Evolutionary conservation across 805 yeast species (phyloP), one percentile per base, ranked within the genome.

Genomic region (Wickerhamiella dianesei): DNA sequence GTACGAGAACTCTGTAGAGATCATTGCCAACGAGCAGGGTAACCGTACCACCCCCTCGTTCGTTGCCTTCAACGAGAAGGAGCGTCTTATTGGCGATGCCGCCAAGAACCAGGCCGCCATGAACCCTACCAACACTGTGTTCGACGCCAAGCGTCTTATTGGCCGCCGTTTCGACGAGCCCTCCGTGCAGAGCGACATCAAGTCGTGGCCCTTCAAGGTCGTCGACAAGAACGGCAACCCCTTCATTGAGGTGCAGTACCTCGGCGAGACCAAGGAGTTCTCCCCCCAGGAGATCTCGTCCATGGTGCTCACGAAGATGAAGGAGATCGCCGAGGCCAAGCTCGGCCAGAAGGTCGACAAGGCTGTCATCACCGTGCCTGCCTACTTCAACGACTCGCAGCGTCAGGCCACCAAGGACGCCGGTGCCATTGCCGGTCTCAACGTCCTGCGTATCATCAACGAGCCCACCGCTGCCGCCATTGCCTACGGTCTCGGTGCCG

Each of bases 21-120:
- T 87, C 68, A 83, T 87, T 64, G 95, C 96, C 62, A 87, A 87
- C 67, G 96, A 88, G 69, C 96, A 87, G 75, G 96, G 96, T 79
- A 87, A 87, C 78, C 85, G 96, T 76, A 87, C 88, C 50, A 88
- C 96, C 48, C 96, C 96, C 49, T 88, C 96, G 29, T 88, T 82
- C 65, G 96, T 88, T 48, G 95, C 95, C 40, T 87, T 87, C 74
- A 84, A 95, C 46, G 92, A 82, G 57, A 77, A 82, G 48, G 96
- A 87, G 74, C 80, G 96, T 72, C 74, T 86, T 61, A 84, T 86
- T 62, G 96, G 96, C 72, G 96, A 86, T 67, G 89, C 96, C 57
- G 96, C 96, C 56, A 87, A 87, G 80, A 87, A 88, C 71, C 96
- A 87, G 73, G 96, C 96, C 54, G 88, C 95, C 48, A 78, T 87